Conservation (phyloP, 768 basidiomycete species). For the Pilatotrama ljubarskyi region DNA sequence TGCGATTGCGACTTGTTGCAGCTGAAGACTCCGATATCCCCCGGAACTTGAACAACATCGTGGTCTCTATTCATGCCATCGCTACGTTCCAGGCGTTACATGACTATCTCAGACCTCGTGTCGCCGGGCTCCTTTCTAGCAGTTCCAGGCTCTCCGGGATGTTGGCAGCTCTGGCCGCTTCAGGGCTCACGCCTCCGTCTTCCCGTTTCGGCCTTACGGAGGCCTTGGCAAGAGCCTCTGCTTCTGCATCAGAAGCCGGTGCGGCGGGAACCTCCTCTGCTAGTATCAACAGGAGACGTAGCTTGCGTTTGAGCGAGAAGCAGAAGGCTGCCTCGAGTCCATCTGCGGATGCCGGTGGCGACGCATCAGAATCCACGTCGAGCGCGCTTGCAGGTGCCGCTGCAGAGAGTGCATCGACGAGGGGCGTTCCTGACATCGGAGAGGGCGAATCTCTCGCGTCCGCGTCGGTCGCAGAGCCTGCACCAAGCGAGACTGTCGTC, state of each 20-base stretch:
- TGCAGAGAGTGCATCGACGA: conserved; percentile 2
- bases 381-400: not conserved
- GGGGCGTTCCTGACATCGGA: conserved; percentile 18
- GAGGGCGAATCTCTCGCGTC: conserved; percentile 26
- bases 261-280: conserved; percentile 35
- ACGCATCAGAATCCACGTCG: not conserved
- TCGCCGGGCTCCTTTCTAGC: conserved; percentile 66
- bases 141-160: conserved; percentile 77
- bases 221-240: conserved; percentile 30
- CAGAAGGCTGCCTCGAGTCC: conserved; percentile 31
- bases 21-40: conserved; percentile 90
- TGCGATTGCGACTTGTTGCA: conserved; percentile 87
- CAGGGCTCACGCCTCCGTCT: conserved; percentile 61
- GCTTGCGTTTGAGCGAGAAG: conserved; percentile 80
- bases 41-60: conserved; percentile 82
- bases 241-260: conserved; percentile 35
- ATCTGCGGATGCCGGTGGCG: conserved; percentile 17
- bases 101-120: conserved; percentile 91
- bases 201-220: conserved; percentile 28
- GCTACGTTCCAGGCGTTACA: conserved; percentile 97
- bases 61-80: conserved; percentile 97
- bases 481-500: conserved; percentile 57
- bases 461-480: conserved; percentile 40
- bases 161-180: conserved; percentile 86
- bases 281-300: conserved; percentile 65